Evolutionary conservation across 345 rosid species (phyloP).

Genomic region (Kernera saxatilis): DNA sequence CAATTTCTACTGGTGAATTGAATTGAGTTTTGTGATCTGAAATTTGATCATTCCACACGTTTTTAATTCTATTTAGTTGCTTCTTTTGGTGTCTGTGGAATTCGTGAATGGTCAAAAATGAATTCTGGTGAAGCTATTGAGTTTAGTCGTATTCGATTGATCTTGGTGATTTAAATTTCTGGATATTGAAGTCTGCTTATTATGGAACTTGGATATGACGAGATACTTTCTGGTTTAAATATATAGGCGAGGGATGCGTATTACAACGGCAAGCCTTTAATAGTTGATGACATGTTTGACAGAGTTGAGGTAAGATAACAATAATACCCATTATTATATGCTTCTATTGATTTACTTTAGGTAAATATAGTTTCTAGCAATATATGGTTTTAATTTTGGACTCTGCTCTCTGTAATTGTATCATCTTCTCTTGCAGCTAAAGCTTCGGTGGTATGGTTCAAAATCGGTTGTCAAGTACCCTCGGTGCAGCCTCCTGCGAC

Average conservation of each 20-base stretch:
- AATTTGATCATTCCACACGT: too few relatives aligned
- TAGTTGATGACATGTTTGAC: slow-evolving; percentile 94
- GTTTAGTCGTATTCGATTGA: neutral
- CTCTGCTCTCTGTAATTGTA: neutral
- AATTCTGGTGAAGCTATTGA: neutral
- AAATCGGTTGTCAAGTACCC: slow-evolving; percentile 93
- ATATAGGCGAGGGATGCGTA: slow-evolving; percentile 80
- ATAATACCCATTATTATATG: neutral
- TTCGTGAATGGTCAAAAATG: too few relatives aligned
- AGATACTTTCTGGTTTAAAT: neutral
- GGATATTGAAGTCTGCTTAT: neutral
- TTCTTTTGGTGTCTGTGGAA: too few relatives aligned
- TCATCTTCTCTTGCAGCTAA: slow-evolving; percentile 45
- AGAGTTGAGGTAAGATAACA: slow-evolving; percentile 71
- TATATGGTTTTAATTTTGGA: neutral
- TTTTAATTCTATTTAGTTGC: too few relatives aligned
- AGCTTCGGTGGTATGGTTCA: slow-evolving; percentile 84
- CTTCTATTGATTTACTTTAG: neutral
- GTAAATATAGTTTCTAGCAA: neutral
- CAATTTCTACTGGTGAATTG: too few relatives aligned
- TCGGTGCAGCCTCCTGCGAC: slow-evolving; percentile 85
- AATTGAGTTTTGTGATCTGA: too few relatives aligned
- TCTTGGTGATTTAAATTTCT: neutral
- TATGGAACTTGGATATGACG: too few relatives aligned
- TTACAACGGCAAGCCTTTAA: slow-evolving; percentile 81